phyloP scores from a whole-genome alignment of 2,329 filamentous ascomycete species.

The Verticillium alfalfae region DNA sequence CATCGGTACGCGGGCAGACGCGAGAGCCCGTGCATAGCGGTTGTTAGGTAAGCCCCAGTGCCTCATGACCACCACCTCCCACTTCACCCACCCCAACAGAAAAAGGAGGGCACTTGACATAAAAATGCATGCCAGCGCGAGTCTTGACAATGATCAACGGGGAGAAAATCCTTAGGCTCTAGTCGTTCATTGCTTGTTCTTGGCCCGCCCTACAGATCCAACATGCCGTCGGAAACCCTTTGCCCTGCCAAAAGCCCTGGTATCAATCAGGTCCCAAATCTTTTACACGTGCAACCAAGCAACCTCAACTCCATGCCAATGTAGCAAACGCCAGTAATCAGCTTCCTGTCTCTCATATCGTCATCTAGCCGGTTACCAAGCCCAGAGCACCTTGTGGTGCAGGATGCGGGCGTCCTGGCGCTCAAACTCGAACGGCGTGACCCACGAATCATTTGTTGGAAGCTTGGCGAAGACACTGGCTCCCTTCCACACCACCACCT shows the following conservation, averaged over 20 bases:
- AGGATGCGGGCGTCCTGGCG: slow-evolving; percentile 74
- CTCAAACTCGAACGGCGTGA: slow-evolving; percentile 82
- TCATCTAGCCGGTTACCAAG: slow-evolving; percentile 35
- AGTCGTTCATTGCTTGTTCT: background rate
- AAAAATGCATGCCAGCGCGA: background rate
- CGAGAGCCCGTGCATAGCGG: background rate
- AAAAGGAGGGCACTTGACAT: background rate
- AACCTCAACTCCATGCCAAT: background rate
- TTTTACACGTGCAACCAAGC: background rate
- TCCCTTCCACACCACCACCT: slow-evolving; percentile 98
- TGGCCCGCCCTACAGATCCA: background rate
- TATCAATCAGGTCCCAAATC: background rate
- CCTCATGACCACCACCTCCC: background rate
- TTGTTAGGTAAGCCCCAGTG: background rate
- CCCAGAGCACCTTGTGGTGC: slow-evolving; percentile 73
- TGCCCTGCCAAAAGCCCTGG: background rate
- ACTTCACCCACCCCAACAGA: background rate
- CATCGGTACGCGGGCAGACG: background rate
- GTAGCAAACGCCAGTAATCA: background rate
- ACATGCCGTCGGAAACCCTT: background rate
- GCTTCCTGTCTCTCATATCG: background rate
- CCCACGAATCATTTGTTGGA: slow-evolving; percentile 92
- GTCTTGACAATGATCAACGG: background rate
- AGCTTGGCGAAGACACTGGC: slow-evolving; percentile 94
- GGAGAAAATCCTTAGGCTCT: background rate